Conservation (phyloP, 2,329 filamentous ascomycete species). For the Microascus cirrosus region DNA sequence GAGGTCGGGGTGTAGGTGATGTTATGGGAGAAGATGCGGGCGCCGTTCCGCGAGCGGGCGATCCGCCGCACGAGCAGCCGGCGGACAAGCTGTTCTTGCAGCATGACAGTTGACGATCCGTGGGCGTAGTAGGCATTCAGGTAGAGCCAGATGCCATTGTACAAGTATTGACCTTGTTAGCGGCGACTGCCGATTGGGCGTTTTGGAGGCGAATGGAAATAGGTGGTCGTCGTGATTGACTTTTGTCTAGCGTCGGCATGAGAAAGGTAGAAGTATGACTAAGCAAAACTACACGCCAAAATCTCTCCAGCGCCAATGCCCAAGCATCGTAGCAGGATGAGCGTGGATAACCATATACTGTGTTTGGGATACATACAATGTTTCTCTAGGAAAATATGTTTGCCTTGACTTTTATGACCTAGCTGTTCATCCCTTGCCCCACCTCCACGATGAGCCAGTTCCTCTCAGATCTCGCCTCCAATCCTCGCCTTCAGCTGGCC, state of each 20-base stretch:
- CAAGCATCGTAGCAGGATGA: not conserved
- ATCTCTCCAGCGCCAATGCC: not conserved
- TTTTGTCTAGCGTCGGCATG: not conserved
- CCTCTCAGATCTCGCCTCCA: slow-evolving; percentile 29
- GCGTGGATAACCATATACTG: not conserved
- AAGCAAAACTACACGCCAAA: not conserved
- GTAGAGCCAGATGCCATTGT: not conserved
- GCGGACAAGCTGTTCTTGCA: slow-evolving; percentile 28
- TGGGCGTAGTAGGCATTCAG: not conserved
- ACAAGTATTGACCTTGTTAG: not conserved
- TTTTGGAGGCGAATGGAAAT: not conserved
- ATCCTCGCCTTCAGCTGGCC: slow-evolving; percentile 48
- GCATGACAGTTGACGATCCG: slow-evolving; percentile 7
- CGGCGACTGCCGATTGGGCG: not conserved
- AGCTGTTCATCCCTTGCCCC: not conserved
- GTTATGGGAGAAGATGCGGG: slow-evolving; percentile 10
- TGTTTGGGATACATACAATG: not conserved
- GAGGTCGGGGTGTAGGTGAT: slow-evolving; percentile 10
- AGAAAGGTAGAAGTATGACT: not conserved
- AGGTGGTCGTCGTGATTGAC: not conserved
- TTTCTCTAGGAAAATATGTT: not conserved
- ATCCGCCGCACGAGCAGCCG: slow-evolving; percentile 16
- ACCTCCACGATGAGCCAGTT: not conserved
- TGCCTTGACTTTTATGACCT: not conserved
- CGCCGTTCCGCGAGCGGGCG: slow-evolving; percentile 7